Base-by-base conservation (phyloP, 1,139 yeast genomes). In the Pichia sp. region DNA sequence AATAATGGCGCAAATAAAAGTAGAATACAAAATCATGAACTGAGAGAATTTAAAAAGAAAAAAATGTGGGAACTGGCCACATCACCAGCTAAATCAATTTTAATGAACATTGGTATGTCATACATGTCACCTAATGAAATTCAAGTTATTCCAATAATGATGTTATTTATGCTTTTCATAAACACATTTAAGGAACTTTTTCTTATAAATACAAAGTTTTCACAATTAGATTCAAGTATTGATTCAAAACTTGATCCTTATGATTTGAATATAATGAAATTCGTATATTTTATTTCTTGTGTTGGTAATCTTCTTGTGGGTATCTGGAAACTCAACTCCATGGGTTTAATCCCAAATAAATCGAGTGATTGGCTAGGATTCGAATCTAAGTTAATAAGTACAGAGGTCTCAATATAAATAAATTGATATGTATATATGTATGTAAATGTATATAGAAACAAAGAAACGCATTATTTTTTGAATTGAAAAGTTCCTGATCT, bases 111-210 rank as follows among this genome's bases (percentile, higher is more conserved):
- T 45, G 66, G 87, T 42, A 87, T 91, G 95, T 79, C 89, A 47
- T 91, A 87, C 62, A 86, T 91, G 88, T 79, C 96, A 2, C 98
- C 98, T 25, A 83, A 84, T 55, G 78, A 95, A 6, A 66, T 91
- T 23, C 97, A 91, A 55, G 73, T 91, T 50, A 88, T 91, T 46
- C 93, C 96, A 5, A 82, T 91, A 42, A 82, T 88, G 64, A 89
- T 88, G 86, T 84, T 96, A 0, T 63, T 85, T 31, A 86, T 83
- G 87, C 68, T 91, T 55, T 76, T 91, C 50, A 74, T 81, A 52
- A 80, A 78, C 35, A 95, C 97, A 0, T 54, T 86, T 31, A 80
- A 77, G 54, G 86, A 94, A 26, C 78, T 91, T 2, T 62, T 80
- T 37, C 63, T 68, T 11, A 76, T 84, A 1, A 72, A 72, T 48